A percentile compares a stretch with the other conserved stretches of the same genome.
These are phyloP conservation scores for Suhomyces bribrorum DNA, from an alignment of 1,139 yeast genomes.

Conservation along the genomic window DNA sequence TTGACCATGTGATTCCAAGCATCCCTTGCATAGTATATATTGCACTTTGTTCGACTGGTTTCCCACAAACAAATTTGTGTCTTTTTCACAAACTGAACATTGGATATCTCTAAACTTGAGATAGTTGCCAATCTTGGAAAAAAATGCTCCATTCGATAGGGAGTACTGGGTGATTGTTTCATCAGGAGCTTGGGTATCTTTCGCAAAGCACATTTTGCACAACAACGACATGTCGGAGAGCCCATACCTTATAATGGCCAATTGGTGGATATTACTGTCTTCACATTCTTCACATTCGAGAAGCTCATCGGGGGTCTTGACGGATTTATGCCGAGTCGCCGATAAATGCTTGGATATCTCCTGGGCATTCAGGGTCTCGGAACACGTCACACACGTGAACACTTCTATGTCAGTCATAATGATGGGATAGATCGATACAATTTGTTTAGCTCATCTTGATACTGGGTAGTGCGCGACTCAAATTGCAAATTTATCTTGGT, in stretches of 20 bases:
- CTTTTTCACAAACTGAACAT: conserved; percentile 48
- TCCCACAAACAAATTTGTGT: conserved; percentile 42
- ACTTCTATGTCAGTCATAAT: conserved; percentile 3
- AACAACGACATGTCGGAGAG: conserved; percentile 55
- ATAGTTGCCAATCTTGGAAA: conserved; percentile 50
- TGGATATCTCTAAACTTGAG: conserved; percentile 50
- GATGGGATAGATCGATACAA: background rate
- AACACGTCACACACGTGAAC: conserved; percentile 37
- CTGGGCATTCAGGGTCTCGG: conserved; percentile 18
- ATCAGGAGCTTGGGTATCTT: conserved; percentile 42
- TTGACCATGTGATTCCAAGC: conserved; percentile 33
- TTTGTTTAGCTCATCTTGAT: conserved; percentile 1
- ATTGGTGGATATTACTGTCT: conserved; percentile 55
- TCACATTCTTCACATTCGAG: conserved; percentile 60
- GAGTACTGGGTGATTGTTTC: conserved; percentile 55
- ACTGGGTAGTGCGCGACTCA: background rate
- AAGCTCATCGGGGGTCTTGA: conserved; percentile 40
- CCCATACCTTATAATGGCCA: conserved; percentile 54
- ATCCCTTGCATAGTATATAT: conserved; percentile 42
- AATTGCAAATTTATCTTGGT: background rate
- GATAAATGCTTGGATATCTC: conserved; percentile 49
- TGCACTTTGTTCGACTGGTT: conserved; percentile 19
- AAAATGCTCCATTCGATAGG: conserved; percentile 55
- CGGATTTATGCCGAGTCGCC: conserved; percentile 55
- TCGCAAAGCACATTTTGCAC: conserved; percentile 50